Evolutionary conservation across 2,329 filamentous ascomycete species (phyloP).

Genomic region (Diaporthe sp.): DNA sequence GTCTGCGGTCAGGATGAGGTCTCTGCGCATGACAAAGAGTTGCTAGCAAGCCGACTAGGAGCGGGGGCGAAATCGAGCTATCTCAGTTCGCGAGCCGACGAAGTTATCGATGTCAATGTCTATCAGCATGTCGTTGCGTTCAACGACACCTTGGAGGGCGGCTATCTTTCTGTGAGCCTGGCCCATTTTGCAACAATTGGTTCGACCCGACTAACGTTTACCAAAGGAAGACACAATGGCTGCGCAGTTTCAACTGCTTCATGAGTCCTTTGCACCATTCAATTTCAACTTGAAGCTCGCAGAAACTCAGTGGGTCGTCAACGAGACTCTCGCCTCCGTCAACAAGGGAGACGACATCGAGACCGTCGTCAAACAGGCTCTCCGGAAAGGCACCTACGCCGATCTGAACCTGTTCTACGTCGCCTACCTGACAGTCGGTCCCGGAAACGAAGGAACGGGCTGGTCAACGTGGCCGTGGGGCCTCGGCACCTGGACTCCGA

Average conservation of each 20-base stretch:
- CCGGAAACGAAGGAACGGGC: conserved; percentile 1
- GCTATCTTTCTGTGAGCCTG: conserved; percentile 20
- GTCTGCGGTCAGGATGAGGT: conserved; percentile 5
- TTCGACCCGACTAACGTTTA: neutral
- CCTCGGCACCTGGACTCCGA: neutral
- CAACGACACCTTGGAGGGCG: conserved; percentile 9
- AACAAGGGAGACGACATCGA: conserved; percentile 23
- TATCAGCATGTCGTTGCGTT: conserved; percentile 26
- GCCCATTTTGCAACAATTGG: neutral
- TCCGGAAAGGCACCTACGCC: conserved; percentile 23
- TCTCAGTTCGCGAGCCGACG: conserved; percentile 2
- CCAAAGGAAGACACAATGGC: conserved; percentile 11
- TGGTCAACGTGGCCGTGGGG: conserved; percentile 22
- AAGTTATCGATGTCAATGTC: conserved; percentile 19
- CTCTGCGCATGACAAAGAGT: neutral
- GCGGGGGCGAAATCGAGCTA: neutral
- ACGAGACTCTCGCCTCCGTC: neutral
- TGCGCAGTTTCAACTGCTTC: conserved; percentile 20
- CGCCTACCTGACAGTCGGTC: neutral
- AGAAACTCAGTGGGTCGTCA: conserved; percentile 19
- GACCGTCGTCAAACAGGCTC: conserved; percentile 20
- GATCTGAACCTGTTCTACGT: conserved; percentile 27
- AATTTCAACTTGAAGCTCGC: conserved; percentile 25
- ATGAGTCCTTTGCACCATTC: conserved; percentile 6
- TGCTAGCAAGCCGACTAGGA: neutral